Evolutionary conservation across 306 rosid genomes (phyloP).

Genomic region (Ochetophila trinervis): DNA sequence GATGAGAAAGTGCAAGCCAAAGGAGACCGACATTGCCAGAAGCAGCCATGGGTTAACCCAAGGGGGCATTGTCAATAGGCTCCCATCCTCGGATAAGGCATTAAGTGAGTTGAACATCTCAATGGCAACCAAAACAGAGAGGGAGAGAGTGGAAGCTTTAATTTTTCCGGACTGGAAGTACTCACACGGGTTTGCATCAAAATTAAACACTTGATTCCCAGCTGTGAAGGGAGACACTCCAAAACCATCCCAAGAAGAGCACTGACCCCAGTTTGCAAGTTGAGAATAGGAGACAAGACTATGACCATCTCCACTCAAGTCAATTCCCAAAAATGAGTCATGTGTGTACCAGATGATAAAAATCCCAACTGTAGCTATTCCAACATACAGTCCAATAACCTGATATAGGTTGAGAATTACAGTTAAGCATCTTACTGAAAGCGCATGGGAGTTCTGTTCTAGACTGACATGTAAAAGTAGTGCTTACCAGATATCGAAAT

Average conservation of each 20-base stretch:
- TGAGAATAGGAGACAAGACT: slow-evolving; percentile 67
- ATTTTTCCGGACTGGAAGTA: slow-evolving; percentile 65
- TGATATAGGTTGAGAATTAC: slow-evolving; percentile 20
- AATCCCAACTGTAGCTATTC: slow-evolving; percentile 76
- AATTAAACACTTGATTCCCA: slow-evolving; percentile 40
- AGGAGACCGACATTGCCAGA: slow-evolving; percentile 76
- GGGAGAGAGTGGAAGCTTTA: slow-evolving; percentile 77
- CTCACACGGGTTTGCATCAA: slow-evolving; percentile 49
- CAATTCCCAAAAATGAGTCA: slow-evolving; percentile 72
- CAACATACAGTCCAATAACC: slow-evolving; percentile 80
- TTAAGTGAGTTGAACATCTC: slow-evolving; percentile 86
- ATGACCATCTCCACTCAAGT: slow-evolving; percentile 69
- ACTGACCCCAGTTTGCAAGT: slow-evolving; percentile 74
- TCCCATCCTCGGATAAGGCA: slow-evolving; percentile 79
- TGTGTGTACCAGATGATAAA: slow-evolving; percentile 77
- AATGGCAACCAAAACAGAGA: slow-evolving; percentile 74
- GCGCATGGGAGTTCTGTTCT: background rate
- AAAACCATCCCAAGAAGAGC: slow-evolving; percentile 64
- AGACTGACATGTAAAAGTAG: background rate
- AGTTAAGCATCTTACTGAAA: background rate
- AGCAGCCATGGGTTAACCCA: slow-evolving; percentile 91
- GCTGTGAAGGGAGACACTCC: slow-evolving; percentile 74
- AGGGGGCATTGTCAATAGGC: slow-evolving; percentile 81
- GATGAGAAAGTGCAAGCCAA: slow-evolving; percentile 72
- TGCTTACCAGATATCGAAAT: slow-evolving; percentile 81